phyloP scores from a whole-genome alignment of 495 filamentous ascomycete species.

The Thermothielavioides terrestris region DNA sequence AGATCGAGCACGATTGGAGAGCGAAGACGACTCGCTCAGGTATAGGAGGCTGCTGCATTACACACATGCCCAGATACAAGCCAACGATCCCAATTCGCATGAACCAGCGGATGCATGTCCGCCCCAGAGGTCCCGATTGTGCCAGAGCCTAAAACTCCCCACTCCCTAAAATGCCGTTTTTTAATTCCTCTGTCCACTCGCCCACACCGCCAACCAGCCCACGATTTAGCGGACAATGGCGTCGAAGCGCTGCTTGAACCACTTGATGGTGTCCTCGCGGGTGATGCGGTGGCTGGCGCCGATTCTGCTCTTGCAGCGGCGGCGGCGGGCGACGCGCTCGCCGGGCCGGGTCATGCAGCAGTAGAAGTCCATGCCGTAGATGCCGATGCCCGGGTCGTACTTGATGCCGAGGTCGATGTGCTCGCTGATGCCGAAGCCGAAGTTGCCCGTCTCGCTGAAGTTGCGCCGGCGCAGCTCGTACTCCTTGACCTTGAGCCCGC shows the following conservation, averaged over 20 bases:
- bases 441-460: slow-evolving; percentile 99
- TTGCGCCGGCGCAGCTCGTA: slow-evolving; percentile 98
- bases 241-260: slow-evolving; percentile 99
- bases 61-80: slow-evolving; percentile 19
- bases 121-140: slow-evolving; percentile 15
- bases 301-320: slow-evolving; percentile 77
- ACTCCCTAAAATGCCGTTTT: slow-evolving; percentile 22
- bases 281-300: slow-evolving; percentile 87
- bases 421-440: slow-evolving; percentile 99
- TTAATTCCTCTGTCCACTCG: slow-evolving; percentile 19
- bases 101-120: slow-evolving; percentile 8
- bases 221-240: slow-evolving; percentile 83
- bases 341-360: slow-evolving; percentile 99
- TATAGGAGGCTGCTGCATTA: slow-evolving; percentile 16
- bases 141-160: slow-evolving; percentile 16
- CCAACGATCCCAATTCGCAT: slow-evolving; percentile 18
- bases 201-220: slow-evolving; percentile 17
- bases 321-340: slow-evolving; percentile 92
- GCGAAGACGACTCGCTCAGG: slow-evolving; percentile 28
- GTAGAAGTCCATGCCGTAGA: slow-evolving; percentile 99
- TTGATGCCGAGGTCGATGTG: slow-evolving; percentile 99
- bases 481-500: slow-evolving; percentile 99
- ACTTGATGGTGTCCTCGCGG: slow-evolving; percentile 89
- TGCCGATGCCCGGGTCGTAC: slow-evolving; percentile 98
- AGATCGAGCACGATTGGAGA: slow-evolving; percentile 34